A percentile compares a stretch with the other conserved stretches of the same genome.
phyloP scores from a whole-genome alignment of 176 grass and related monocot species.

The Elaeis guineensis region DNA sequence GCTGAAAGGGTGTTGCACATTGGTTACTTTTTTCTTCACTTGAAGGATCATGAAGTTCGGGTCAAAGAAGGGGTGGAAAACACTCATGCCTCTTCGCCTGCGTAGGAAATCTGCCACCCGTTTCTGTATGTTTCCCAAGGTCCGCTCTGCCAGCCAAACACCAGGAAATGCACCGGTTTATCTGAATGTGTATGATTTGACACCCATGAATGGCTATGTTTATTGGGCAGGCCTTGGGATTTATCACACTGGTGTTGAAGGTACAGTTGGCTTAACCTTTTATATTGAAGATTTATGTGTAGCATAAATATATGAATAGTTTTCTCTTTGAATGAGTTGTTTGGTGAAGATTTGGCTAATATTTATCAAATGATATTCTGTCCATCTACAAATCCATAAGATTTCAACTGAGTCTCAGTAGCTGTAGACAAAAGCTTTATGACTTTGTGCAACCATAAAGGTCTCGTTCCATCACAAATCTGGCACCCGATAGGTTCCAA shows the following conservation, averaged over 20 bases:
- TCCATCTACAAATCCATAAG: too few species aligned
- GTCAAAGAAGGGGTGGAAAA: conserved; percentile 84
- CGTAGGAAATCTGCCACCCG: conserved; percentile 49
- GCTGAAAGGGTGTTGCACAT: too few species aligned
- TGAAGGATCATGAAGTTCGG: conserved; percentile 78
- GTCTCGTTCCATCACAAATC: too few species aligned
- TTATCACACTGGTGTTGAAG: conserved; percentile 95
- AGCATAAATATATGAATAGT: too few species aligned
- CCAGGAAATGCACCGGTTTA: conserved; percentile 70
- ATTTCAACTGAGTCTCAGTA: too few species aligned
- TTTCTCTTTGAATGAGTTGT: too few species aligned
- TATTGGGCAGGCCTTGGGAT: conserved; percentile 93
- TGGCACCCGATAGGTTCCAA: too few species aligned
- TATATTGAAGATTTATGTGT: too few species aligned
- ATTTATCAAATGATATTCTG: too few species aligned
- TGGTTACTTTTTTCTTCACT: conserved; percentile 4
- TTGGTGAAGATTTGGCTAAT: too few species aligned
- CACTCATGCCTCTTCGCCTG: conserved; percentile 56
- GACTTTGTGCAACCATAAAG: too few species aligned
- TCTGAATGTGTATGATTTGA: conserved; percentile 98
- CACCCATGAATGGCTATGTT: conserved; percentile 88
- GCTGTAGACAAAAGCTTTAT: too few species aligned
- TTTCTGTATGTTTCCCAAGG: conserved; percentile 88
- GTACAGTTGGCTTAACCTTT: conserved; percentile 24
- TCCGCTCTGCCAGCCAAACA: conserved; percentile 48